phyloP scores from a whole-genome alignment of 805 yeast genomes.

The Candida boidinii region DNA sequence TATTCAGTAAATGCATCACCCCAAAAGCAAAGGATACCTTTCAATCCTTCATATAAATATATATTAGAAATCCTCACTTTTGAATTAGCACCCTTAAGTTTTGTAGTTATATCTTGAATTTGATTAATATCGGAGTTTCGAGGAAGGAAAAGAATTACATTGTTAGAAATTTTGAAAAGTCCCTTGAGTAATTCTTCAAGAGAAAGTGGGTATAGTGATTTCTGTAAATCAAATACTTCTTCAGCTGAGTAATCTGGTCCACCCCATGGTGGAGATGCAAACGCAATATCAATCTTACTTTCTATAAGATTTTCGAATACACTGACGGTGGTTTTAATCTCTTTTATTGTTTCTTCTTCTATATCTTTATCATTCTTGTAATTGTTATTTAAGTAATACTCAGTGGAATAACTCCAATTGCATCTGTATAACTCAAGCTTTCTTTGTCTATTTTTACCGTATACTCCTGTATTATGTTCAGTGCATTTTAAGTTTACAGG shows the following conservation, averaged over 20 bases:
- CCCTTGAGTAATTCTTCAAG: slow-evolving; percentile 36
- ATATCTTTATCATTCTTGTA: slow-evolving; percentile 1
- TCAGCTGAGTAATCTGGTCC: slow-evolving; percentile 51
- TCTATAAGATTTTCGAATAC: slow-evolving; percentile 4
- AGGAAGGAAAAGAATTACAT: slow-evolving; percentile 58
- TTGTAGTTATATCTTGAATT: slow-evolving; percentile 35
- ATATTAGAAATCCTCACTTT: slow-evolving; percentile 38
- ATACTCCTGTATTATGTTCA: slow-evolving; percentile 53
- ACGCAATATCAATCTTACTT: slow-evolving; percentile 40
- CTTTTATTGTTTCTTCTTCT: slow-evolving; percentile 4
- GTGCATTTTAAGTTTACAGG: slow-evolving; percentile 58
- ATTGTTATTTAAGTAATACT: slow-evolving; percentile 10
- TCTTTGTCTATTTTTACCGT: slow-evolving; percentile 36
- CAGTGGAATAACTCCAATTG: slow-evolving; percentile 31
- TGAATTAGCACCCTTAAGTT: slow-evolving; percentile 34
- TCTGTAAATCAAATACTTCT: slow-evolving; percentile 36
- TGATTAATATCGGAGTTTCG: slow-evolving; percentile 48
- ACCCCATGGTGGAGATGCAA: slow-evolving; percentile 88
- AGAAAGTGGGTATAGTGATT: slow-evolving; percentile 37
- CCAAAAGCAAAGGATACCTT: slow-evolving; percentile 55
- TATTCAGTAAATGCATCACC: slow-evolving; percentile 36
- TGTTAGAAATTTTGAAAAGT: slow-evolving; percentile 30
- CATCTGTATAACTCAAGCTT: slow-evolving; percentile 40
- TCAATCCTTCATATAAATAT: slow-evolving; percentile 30
- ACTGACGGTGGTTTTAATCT: slow-evolving; percentile 5